Evolutionary conservation across 495 filamentous ascomycete genomes (phyloP).

Genomic region (Physcia stellaris): DNA sequence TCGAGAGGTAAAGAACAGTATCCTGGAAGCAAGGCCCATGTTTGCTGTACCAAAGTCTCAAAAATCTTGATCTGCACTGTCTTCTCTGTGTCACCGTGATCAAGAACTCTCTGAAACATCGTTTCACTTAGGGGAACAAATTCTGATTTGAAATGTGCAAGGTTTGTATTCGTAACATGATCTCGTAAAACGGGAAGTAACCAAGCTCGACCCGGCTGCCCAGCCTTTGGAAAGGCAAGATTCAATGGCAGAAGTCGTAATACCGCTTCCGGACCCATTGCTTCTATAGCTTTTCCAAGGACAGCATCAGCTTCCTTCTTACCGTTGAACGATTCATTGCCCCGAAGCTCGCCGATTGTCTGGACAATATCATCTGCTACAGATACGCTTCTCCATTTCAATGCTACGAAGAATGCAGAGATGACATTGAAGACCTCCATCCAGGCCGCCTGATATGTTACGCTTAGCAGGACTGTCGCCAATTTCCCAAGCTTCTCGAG

Average conservation of each 20-base stretch:
- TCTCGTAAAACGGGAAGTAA: slow-evolving; percentile 82
- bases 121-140: slow-evolving; percentile 78
- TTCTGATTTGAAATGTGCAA: slow-evolving; percentile 71
- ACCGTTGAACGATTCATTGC: slow-evolving; percentile 76
- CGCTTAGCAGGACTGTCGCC: slow-evolving; percentile 57
- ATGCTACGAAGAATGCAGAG: slow-evolving; percentile 72
- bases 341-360: slow-evolving; percentile 73
- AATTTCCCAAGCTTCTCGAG: slow-evolving; percentile 59
- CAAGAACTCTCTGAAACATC: slow-evolving; percentile 79
- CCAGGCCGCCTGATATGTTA: slow-evolving; percentile 92
- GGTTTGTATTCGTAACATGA: slow-evolving; percentile 67
- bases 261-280: slow-evolving; percentile 76
- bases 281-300: slow-evolving; percentile 68
- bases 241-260: slow-evolving; percentile 75
- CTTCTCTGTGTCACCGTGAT: slow-evolving; percentile 65
- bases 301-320: slow-evolving; percentile 92
- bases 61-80: slow-evolving; percentile 94
- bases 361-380: slow-evolving; percentile 59
- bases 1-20: slow-evolving; percentile 89
- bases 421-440: slow-evolving; percentile 87
- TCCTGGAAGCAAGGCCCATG: slow-evolving; percentile 87
- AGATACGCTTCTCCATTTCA: slow-evolving; percentile 69
- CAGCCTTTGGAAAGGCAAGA: slow-evolving; percentile 56
- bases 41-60: slow-evolving; percentile 88
- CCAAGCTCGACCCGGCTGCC: slow-evolving; percentile 82